Base-by-base conservation (phyloP, 2,329 filamentous ascomycete species). In the Sarocladium strictum region DNA sequence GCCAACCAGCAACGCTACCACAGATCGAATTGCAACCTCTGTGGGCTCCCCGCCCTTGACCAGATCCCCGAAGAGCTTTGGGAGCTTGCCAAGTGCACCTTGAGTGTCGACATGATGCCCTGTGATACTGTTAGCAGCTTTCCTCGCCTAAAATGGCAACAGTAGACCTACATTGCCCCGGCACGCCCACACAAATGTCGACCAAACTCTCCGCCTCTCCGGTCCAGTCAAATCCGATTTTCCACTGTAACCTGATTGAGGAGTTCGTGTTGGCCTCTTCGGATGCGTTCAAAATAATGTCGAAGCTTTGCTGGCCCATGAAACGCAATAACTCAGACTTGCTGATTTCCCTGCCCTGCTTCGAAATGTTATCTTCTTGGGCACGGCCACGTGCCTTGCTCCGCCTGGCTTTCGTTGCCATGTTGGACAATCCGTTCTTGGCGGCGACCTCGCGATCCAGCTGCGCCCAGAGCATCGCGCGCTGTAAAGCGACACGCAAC, bases 221-320 rank as follows among this genome's bases (percentile, higher is more conserved):
- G 0, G 85, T 85, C 86, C 85, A 89, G 65, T 89, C 86, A 62
- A 89, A 87, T 2, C 69, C 68, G 41, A 87, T 83, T 47, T 68
- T 72, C 86, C 86, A 90, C 55, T 76, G 72, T 1, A 89, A 69
- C 24, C 81, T 76, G 3, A 84, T 54, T 11, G 72, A 65, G 2
- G 77, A 71, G 27, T 47, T 50, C 45, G 3, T 53, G 12, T 17
- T 38, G 1, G 70, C 65, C 50, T 67, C 58, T 52, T 62, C 53
- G 61, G 55, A 60, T 2, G 59, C 49, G 26, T 76, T 63, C 5
- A 79, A 58, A 0, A 72, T 67, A 1, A 83, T 57, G 32, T 79
- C 74, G 14, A 76, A 71, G 24, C 68, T 67, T n/a, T 75, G 77
- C 43, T 76, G 73, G 2, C 80, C 80, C 62, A 85, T 70, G 40